Conservation (phyloP, 495 filamentous ascomycete genomes). For the Aspergillus panamensis region DNA sequence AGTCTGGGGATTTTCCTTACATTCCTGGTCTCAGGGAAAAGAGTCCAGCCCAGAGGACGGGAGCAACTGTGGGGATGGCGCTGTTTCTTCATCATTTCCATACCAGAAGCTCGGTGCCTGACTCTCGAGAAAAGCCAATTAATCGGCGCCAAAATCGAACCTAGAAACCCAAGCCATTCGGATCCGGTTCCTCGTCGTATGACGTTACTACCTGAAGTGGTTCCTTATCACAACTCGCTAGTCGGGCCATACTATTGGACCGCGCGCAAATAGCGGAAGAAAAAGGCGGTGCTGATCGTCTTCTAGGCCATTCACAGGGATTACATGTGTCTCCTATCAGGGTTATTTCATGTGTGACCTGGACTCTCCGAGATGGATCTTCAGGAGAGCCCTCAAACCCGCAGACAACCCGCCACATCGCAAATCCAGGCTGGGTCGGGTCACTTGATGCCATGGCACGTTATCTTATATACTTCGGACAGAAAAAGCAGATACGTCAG, state of each 20-base stretch:
- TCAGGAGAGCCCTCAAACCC: background rate
- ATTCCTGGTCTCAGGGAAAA: background rate
- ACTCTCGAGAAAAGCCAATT: background rate
- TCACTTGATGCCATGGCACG: conserved; percentile 9
- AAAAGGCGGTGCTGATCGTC: conserved; percentile 17
- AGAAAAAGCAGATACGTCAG: conserved; percentile 3
- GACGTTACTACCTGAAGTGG: background rate
- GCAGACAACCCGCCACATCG: background rate
- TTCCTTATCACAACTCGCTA: conserved; percentile 12
- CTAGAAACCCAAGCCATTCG: background rate
- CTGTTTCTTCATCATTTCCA: background rate
- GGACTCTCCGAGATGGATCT: background rate
- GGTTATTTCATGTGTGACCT: conserved; percentile 7
- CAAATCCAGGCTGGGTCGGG: background rate
- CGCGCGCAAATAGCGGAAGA: conserved; percentile 17
- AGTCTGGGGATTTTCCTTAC: background rate
- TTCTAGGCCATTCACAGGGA: conserved; percentile 10
- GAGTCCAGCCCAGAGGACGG: conserved; percentile 3
- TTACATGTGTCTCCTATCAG: conserved; percentile 5
- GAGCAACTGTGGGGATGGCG: background rate
- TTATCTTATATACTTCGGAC: conserved; percentile 5
- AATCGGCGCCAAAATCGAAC: background rate
- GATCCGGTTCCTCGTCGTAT: conserved; percentile 13
- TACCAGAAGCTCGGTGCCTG: background rate
- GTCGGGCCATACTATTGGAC: conserved; percentile 19